Percentiles rank a stretch among this genome's conserved stretches.
These are phyloP conservation scores for Citrullus amarus DNA, from an alignment of 306 rosid genomes.

Conservation along the genomic window DNA sequence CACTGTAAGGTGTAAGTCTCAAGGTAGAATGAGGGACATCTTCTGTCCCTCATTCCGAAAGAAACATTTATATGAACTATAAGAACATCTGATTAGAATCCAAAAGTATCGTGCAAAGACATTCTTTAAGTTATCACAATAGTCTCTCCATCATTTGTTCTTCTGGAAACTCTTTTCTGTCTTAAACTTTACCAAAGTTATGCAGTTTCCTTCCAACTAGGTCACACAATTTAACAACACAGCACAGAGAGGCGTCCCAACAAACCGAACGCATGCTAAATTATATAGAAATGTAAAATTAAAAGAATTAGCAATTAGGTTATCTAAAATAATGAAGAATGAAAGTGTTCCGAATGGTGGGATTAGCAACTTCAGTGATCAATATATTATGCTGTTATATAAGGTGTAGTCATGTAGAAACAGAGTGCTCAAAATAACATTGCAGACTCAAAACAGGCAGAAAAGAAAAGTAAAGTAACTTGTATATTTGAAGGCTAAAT, in stretches of 20 bases:
- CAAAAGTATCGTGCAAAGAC: not conserved
- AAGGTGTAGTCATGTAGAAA: not conserved
- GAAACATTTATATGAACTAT: not conserved
- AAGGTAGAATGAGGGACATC: not conserved
- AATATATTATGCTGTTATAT: no score
- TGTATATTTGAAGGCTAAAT: constrained; percentile 68
- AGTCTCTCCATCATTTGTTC: not conserved
- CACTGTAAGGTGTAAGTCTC: not conserved
- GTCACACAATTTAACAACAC: not conserved
- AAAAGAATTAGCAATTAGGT: not conserved
- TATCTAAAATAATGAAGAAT: not conserved
- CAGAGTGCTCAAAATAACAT: not conserved
- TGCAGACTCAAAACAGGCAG: not conserved
- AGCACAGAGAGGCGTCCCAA: not conserved
- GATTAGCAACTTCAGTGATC: no score
- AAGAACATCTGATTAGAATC: not conserved
- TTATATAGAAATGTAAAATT: not conserved
- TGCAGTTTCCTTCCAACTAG: not conserved
- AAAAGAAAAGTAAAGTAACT: constrained; percentile 21
- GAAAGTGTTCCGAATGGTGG: not conserved
- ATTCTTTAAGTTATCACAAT: not conserved
- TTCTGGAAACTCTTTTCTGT: not conserved
- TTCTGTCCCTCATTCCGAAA: not conserved
- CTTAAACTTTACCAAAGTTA: not conserved
- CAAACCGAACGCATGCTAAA: not conserved